Evolutionary conservation across 208 protist species (phyloP).

Genomic region (Leishmania arabica): DNA sequence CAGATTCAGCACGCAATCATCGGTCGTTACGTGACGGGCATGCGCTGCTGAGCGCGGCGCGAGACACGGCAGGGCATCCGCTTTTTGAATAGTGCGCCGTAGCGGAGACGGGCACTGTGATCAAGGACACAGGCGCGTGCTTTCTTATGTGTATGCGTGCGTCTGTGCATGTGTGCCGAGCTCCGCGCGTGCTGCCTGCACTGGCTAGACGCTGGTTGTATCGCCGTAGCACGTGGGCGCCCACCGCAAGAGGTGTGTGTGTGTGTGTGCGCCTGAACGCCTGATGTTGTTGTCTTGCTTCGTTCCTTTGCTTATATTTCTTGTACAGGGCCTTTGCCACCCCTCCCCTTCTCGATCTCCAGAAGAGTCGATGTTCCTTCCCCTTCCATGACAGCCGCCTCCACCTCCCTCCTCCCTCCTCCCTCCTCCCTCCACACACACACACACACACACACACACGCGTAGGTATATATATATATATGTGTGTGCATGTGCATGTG

Average conservation of each 20-base stretch:
- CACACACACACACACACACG: background rate
- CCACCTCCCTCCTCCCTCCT: too few species aligned
- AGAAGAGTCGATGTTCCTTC: too few species aligned
- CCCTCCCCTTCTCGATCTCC: background rate
- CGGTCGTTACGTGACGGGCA: constrained; percentile 58
- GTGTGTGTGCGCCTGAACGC: background rate
- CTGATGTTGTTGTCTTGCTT: background rate
- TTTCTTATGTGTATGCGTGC: background rate
- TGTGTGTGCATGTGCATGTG: background rate
- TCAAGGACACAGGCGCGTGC: background rate
- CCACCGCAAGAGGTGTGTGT: background rate
- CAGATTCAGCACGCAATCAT: constrained; percentile 92
- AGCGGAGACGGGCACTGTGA: background rate
- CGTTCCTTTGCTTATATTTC: background rate
- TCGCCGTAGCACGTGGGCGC: background rate
- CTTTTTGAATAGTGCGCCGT: background rate
- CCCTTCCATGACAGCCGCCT: too few species aligned
- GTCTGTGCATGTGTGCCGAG: background rate
- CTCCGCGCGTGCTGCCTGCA: background rate
- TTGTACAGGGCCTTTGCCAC: background rate
- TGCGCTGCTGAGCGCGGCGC: constrained; percentile 35
- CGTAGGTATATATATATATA: background rate
- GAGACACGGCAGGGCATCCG: background rate
- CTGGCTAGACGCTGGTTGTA: background rate
- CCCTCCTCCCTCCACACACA: background rate